A percentile compares a stretch with the other conserved stretches of the same genome.
These are phyloP conservation scores for Parmelia sp. DNA, from an alignment of 495 filamentous ascomycete genomes.

Conservation along the genomic window DNA sequence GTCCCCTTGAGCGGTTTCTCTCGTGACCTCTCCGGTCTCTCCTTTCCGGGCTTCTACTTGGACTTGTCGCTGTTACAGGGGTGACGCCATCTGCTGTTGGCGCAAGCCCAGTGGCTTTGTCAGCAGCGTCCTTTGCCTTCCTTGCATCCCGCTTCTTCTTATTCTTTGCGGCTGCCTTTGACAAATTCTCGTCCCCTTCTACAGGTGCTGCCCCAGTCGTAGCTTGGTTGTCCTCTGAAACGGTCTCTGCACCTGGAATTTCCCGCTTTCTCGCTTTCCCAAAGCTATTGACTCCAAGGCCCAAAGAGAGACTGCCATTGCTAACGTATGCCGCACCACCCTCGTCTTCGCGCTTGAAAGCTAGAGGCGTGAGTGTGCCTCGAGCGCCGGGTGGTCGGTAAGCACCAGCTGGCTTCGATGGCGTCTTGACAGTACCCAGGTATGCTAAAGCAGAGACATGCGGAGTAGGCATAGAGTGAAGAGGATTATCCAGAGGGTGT, in stretches of 20 bases:
- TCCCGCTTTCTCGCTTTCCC: conserved; percentile 61
- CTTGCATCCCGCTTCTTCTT: conserved; percentile 98
- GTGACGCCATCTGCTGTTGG: conserved; percentile 29
- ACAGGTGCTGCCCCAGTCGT: conserved; percentile 47
- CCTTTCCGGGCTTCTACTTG: conserved; percentile 58
- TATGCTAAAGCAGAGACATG: conserved; percentile 81
- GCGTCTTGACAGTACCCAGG: conserved; percentile 78
- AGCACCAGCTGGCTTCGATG: conserved; percentile 88
- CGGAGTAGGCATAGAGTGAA: conserved; percentile 70
- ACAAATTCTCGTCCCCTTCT: conserved; percentile 63
- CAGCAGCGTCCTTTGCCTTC: conserved; percentile 74
- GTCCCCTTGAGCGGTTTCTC: conserved; percentile 53
- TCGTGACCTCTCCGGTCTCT: conserved; percentile 48
- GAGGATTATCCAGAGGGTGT: conserved; percentile 58
- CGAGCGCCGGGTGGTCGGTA: conserved; percentile 96
- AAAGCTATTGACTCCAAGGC: conserved; percentile 65
- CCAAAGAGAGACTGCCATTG: conserved; percentile 61
- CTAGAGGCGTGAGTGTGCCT: conserved; percentile 77
- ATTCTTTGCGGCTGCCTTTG: conserved; percentile 88
- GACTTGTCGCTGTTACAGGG: conserved; percentile 14
- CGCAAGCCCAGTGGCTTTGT: conserved; percentile 41
- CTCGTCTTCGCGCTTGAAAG: conserved; percentile 97
- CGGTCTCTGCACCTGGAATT: conserved; percentile 75
- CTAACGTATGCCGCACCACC: conserved; percentile 83
- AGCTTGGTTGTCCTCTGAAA: conserved; percentile 46